Conservation (phyloP, 2,329 filamentous ascomycete genomes). For the Nannizziopsis arthrosporioides region DNA sequence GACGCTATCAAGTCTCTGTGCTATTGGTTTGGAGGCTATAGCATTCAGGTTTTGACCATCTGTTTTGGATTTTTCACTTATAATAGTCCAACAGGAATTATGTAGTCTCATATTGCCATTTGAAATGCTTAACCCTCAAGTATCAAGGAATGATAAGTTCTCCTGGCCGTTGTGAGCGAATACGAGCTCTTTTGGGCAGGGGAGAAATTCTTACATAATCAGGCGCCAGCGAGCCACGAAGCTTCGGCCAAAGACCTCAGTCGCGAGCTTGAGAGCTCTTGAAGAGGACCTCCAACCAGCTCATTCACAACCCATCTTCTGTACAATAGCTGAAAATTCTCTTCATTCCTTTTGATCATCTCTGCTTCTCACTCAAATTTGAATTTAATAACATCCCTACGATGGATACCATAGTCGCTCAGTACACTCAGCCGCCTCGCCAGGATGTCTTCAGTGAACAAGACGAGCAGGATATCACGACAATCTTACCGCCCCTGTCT, state of each 20-base stretch:
- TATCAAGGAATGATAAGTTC: no score
- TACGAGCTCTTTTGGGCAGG: not conserved
- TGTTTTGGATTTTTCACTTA: no score
- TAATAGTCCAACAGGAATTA: no score
- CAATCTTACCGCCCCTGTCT: constrained; percentile 63
- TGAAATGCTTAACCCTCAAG: no score
- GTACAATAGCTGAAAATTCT: not conserved
- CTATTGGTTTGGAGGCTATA: no score
- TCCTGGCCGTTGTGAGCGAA: no score
- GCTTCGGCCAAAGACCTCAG: not conserved
- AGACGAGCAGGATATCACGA: constrained; percentile 61
- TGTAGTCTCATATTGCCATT: no score
- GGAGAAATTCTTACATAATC: not conserved
- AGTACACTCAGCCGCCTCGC: constrained; percentile 71
- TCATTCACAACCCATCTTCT: not conserved
- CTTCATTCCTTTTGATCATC: not conserved
- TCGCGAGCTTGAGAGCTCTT: not conserved
- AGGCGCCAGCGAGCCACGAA: constrained; percentile 7
- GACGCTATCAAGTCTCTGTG: no score
- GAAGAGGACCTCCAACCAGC: not conserved
- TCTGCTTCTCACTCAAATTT: not conserved
- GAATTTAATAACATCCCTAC: not conserved
- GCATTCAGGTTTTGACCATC: no score
- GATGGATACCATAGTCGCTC: constrained; percentile 90
- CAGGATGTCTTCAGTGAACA: constrained; percentile 58